These are phyloP conservation scores for Amniculicola lignicola DNA, from an alignment of 495 filamentous ascomycete species.

Conservation along the genomic window DNA sequence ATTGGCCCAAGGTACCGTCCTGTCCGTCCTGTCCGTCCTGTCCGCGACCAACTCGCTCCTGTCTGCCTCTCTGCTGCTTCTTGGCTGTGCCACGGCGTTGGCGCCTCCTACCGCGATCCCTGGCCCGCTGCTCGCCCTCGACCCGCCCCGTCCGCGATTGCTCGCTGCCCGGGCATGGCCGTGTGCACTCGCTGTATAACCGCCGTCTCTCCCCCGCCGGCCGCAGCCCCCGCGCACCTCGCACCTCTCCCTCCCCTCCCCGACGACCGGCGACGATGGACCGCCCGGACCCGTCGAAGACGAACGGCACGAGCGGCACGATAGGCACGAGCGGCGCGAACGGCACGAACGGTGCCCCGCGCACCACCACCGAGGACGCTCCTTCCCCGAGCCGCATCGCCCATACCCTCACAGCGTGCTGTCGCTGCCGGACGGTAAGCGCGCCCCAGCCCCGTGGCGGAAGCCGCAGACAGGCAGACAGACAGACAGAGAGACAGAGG, in stretches of 20 bases:
- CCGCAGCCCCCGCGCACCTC: not conserved
- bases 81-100: slow-evolving; percentile 23
- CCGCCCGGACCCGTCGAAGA: not conserved
- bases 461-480: no score
- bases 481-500: no score
- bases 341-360: slow-evolving; percentile 5
- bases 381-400: slow-evolving; percentile 47
- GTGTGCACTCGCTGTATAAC: slow-evolving; percentile 11
- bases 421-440: slow-evolving; percentile 77
- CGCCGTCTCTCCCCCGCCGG: slow-evolving; percentile 5
- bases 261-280: slow-evolving; percentile 21
- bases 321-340: not conserved
- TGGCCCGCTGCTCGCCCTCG: slow-evolving; percentile 2
- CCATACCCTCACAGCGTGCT: slow-evolving; percentile 73
- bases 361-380: slow-evolving; percentile 40
- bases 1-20: not conserved
- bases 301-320: no score
- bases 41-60: not conserved
- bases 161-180: slow-evolving; percentile 17
- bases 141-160: not conserved
- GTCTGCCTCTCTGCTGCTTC: not conserved
- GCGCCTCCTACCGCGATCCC: not conserved
- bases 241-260: not conserved
- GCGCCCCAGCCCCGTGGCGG: not conserved
- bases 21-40: not conserved